Evolutionary conservation across 768 basidiomycete genomes (phyloP).

Genomic region (Psilocybe cubensis): DNA sequence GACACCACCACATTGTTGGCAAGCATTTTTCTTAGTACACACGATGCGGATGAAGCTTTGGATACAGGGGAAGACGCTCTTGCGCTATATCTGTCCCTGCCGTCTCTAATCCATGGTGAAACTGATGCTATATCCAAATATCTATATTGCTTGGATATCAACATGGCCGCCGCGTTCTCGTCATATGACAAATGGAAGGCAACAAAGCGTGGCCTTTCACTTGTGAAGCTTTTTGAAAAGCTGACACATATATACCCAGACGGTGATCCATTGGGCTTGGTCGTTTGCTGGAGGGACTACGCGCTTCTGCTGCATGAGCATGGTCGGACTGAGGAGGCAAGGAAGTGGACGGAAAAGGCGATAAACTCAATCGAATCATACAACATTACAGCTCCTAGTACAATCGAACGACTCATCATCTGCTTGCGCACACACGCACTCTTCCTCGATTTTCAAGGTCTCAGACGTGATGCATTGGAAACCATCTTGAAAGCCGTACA

Average conservation of each 20-base stretch:
- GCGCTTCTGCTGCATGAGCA: background rate
- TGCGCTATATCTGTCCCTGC: background rate
- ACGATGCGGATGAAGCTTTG: background rate
- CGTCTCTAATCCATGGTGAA: background rate
- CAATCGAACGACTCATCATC: background rate
- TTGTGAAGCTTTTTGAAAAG: background rate
- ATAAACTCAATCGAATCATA: background rate
- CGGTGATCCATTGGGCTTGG: background rate
- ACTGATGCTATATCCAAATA: background rate
- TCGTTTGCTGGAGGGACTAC: background rate
- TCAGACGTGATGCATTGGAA: background rate
- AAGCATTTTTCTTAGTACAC: background rate
- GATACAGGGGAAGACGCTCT: conserved; percentile 8
- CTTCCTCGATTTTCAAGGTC: conserved; percentile 8
- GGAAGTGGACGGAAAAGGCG: background rate
- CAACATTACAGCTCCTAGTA: background rate
- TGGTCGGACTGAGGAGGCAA: conserved; percentile 1
- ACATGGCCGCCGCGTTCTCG: background rate
- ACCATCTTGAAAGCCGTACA: conserved; percentile 1
- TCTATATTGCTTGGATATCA: conserved; percentile 2
- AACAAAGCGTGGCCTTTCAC: background rate
- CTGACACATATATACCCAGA: background rate
- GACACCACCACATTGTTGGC: conserved; percentile 3
- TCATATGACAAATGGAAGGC: background rate
- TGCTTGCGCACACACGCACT: background rate